These are phyloP conservation scores for Kwoniella shandongensis DNA, from an alignment of 768 basidiomycete species.

Conservation along the genomic window DNA sequence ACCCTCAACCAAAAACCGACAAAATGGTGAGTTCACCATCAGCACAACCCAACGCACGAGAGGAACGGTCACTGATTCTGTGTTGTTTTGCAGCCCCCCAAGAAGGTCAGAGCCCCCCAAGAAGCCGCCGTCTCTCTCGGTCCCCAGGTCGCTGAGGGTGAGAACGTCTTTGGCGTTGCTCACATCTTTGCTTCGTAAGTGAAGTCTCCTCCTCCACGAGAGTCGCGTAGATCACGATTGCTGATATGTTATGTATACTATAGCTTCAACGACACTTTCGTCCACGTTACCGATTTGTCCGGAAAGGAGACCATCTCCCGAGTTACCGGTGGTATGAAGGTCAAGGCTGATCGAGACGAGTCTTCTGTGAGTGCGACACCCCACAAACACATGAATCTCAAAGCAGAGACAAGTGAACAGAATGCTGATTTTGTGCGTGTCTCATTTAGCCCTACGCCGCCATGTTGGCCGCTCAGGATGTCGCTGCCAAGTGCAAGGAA, in stretches of 20 bases:
- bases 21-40: slow-evolving; percentile 7
- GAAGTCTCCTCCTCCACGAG: neutral
- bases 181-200: slow-evolving; percentile 88
- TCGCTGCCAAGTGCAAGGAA: slow-evolving; percentile 93
- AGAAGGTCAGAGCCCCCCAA: slow-evolving; percentile 57
- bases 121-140: slow-evolving; percentile 87
- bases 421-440: neutral
- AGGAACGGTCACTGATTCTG: neutral
- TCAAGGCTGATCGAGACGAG: slow-evolving; percentile 99
- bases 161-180: slow-evolving; percentile 95
- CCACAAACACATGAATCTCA: neutral
- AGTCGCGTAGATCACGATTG: no score
- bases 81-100: slow-evolving; percentile 33
- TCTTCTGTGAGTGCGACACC: slow-evolving; percentile 68
- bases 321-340: slow-evolving; percentile 99
- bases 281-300: slow-evolving; percentile 97
- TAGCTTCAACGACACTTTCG: slow-evolving; percentile 97
- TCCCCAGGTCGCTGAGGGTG: slow-evolving; percentile 92
- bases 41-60: neutral
- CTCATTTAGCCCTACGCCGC: slow-evolving; percentile 62
- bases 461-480: slow-evolving; percentile 98
- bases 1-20: slow-evolving; percentile 19
- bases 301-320: slow-evolving; percentile 99
- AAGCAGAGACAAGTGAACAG: neutral
- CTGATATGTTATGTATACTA: no score